Percentiles rank a stretch among this genome's conserved stretches.
Evolutionary conservation across 2,329 filamentous ascomycete genomes (phyloP).

Genomic region (Pseudogymnoascus verrucosus): DNA sequence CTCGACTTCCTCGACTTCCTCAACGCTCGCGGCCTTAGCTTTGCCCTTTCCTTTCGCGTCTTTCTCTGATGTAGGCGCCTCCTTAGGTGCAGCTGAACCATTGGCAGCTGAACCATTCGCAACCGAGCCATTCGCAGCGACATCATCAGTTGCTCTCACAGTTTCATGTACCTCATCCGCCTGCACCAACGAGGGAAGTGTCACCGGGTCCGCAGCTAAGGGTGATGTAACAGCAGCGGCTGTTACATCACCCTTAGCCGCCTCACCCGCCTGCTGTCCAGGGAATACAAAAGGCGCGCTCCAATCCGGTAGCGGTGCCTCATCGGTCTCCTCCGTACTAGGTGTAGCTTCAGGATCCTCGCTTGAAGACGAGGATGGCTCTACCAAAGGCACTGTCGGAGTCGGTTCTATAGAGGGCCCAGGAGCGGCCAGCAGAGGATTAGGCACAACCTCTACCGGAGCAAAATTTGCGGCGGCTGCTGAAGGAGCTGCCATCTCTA

Average conservation of each 20-base stretch:
- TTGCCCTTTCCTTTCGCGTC: not conserved
- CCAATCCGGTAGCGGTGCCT: not conserved
- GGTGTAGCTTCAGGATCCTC: not conserved
- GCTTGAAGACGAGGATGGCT: not conserved
- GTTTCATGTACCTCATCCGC: not conserved
- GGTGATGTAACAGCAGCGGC: too few relatives aligned
- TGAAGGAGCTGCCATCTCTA: not conserved
- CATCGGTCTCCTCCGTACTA: not conserved
- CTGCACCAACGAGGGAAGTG: not conserved
- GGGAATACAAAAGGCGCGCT: conserved; percentile 1
- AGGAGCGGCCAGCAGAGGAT: not conserved
- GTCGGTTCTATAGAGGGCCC: not conserved
- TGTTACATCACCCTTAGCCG: not conserved
- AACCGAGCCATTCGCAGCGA: not conserved
- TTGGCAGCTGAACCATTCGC: not conserved
- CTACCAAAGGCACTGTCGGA: not conserved
- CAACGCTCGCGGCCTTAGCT: not conserved
- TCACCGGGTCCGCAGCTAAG: not conserved
- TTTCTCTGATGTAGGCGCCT: not conserved
- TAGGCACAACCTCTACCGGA: not conserved
- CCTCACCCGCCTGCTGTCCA: not conserved
- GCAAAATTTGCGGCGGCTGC: not conserved
- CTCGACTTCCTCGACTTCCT: not conserved
- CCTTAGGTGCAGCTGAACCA: not conserved
- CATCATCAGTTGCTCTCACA: not conserved